Evolutionary conservation across 2,329 filamentous ascomycete genomes (phyloP), one percentile per base, ranked within the genome.

Genomic region (Sporothrix curviconia): DNA sequence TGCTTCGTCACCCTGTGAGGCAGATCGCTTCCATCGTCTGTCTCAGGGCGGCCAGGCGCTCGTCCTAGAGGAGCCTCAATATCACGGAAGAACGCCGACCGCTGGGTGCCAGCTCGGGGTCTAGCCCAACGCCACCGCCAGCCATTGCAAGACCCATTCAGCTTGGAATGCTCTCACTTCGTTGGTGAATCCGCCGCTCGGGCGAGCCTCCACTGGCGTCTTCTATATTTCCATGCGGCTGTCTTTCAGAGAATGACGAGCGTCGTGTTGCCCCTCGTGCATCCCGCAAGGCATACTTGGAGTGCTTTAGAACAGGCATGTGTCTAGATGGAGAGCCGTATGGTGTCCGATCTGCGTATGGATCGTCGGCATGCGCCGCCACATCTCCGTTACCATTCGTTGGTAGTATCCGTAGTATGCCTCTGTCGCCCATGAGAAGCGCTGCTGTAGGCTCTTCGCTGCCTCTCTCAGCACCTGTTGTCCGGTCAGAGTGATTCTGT

Each of bases 271-370:
- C 57, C n/a, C 64, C 64, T 5, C 66, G 65, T 11, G 61, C 64
- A 53, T 76, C 72, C 19, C 76, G 71, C 58, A 76, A 64, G 0
- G 76, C 69, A n/a, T 76, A 66, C 49, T 68, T 72, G 17, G 70
- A 64, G 24, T 68, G 68, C 55, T 68, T 65, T 36, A 68, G 56
- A 7, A 62, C 63, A 30, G 61, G 65, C 7, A 60, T 43, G 53
- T 64, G 67, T 52, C 64, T 64, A 1, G 67, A 62, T 0, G 69
- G 63, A 5, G 63, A 65, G 9, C 68, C 67, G 51, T 64, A 66
- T 2, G 61, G 62, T 15, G 62, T 56, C 12, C 63, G 60, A 7
- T 66, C 63, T 15, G 60, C 64, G 34, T 66, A 66, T 8, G 64
- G 64, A 30, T 63, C 57, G 8, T 65, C 66, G 11, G 62, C 63